Percentiles rank a stretch among this genome's conserved stretches.
These are phyloP conservation scores for Paxillus ammoniavirescens DNA, from an alignment of 768 basidiomycete species.

Conservation along the genomic window DNA sequence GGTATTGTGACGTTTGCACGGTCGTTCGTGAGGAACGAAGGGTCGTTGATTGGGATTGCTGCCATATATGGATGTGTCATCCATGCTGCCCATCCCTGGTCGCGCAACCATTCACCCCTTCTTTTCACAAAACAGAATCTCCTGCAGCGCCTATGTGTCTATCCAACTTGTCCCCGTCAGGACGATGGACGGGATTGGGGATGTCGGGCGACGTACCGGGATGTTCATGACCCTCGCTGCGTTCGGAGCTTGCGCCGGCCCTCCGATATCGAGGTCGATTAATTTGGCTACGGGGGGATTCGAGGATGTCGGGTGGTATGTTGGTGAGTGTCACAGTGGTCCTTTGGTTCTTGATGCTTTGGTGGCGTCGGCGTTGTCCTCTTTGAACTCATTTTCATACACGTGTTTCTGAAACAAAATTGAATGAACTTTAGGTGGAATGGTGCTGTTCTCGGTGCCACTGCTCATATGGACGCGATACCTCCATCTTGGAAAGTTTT, in stretches of 20 bases:
- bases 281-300: too few species aligned
- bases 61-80: too few species aligned
- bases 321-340: conserved; percentile 31
- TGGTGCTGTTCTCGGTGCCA: too few species aligned
- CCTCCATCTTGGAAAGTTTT: too few species aligned
- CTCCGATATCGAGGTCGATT: conserved; percentile 75
- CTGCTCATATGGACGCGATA: too few species aligned
- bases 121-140: conserved; percentile 37
- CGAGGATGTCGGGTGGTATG: too few species aligned
- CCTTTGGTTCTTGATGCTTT: not conserved
- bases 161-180: conserved; percentile 57
- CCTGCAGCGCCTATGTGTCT: conserved; percentile 61
- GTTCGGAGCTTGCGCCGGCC: conserved; percentile 62
- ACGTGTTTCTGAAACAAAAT: too few species aligned
- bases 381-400: too few species aligned
- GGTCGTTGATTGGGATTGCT: too few species aligned
- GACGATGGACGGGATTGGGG: conserved; percentile 55
- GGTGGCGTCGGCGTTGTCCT: not conserved
- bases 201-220: conserved; percentile 65
- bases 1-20: too few species aligned
- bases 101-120: not conserved
- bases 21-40: too few species aligned
- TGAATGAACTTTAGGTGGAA: too few species aligned
- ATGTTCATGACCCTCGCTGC: conserved; percentile 62
- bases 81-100: not conserved